Conservation (phyloP, 345 rosid species). For the Acer negundo region DNA sequence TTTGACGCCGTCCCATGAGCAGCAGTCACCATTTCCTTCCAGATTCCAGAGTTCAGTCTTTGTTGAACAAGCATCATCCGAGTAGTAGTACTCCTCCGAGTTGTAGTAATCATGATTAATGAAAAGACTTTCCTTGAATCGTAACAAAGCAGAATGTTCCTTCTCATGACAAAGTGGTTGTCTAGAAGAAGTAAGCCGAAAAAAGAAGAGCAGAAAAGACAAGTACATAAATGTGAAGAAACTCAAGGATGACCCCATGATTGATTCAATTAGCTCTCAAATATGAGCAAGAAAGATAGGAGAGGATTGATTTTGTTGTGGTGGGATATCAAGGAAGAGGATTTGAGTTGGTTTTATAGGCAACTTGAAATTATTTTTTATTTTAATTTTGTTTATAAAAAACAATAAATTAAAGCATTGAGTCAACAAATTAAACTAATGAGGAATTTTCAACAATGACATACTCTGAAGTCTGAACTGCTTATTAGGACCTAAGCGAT, state of each 20-base stretch:
- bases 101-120: not conserved
- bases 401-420: too few species aligned
- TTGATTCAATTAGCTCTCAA: not conserved
- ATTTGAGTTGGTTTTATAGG: too few species aligned
- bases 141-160: slow-evolving; percentile 1
- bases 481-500: too few species aligned
- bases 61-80: not conserved
- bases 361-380: too few species aligned
- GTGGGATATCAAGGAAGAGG: too few species aligned
- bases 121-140: not conserved
- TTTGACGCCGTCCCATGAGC: slow-evolving; percentile 3
- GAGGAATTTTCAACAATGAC: too few species aligned
- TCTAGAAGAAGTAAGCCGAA: not conserved
- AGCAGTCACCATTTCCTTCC: not conserved
- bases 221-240: not conserved
- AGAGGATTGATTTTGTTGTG: not conserved
- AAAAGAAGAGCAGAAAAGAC: not conserved
- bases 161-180: slow-evolving; percentile 1
- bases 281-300: too few species aligned
- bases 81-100: not conserved
- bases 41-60: not conserved
- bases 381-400: too few species aligned
- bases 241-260: not conserved
- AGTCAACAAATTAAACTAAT: too few species aligned
- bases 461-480: too few species aligned